These are phyloP conservation scores for Wickerhamomyces sp. DNA, from an alignment of 1,139 yeast species.

Conservation along the genomic window DNA sequence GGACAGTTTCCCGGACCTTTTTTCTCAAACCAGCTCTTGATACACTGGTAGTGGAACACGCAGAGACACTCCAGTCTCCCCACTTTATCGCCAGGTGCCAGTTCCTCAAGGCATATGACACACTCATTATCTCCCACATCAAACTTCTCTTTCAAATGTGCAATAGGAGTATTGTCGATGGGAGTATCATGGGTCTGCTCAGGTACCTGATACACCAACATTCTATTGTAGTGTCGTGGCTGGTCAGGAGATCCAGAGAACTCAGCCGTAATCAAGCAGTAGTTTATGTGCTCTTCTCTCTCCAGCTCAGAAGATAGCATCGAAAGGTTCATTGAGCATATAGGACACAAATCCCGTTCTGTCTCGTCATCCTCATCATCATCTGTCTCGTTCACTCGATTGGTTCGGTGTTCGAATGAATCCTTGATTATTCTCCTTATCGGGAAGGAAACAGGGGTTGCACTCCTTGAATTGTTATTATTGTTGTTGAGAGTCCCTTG, in stretches of 20 bases:
- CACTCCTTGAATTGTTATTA: conserved; percentile 6
- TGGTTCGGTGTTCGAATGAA: not conserved
- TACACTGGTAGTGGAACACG: conserved; percentile 87
- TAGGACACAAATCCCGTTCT: conserved; percentile 47
- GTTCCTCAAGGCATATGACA: conserved; percentile 88
- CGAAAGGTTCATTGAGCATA: conserved; percentile 44
- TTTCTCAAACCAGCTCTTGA: conserved; percentile 83
- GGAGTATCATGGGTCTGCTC: conserved; percentile 24
- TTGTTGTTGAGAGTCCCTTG: no score
- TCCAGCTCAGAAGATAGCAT: conserved; percentile 34
- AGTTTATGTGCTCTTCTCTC: conserved; percentile 64
- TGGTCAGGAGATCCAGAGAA: conserved; percentile 58
- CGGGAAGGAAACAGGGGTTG: conserved; percentile 12
- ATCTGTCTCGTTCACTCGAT: not conserved
- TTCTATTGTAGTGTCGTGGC: conserved; percentile 53
- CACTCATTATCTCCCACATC: conserved; percentile 58
- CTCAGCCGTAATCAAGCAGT: conserved; percentile 65
- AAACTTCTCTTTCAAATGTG: conserved; percentile 15
- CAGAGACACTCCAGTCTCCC: conserved; percentile 93
- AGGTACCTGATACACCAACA: conserved; percentile 80
- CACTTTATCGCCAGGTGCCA: conserved; percentile 80
- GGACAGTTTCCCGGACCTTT: conserved; percentile 88
- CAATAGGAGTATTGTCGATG: conserved; percentile 2
- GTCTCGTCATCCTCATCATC: conserved; percentile 10
- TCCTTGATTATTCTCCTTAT: not conserved